These are phyloP conservation scores for Coriaria nepalensis DNA, from an alignment of 306 rosid species.

Conservation along the genomic window DNA sequence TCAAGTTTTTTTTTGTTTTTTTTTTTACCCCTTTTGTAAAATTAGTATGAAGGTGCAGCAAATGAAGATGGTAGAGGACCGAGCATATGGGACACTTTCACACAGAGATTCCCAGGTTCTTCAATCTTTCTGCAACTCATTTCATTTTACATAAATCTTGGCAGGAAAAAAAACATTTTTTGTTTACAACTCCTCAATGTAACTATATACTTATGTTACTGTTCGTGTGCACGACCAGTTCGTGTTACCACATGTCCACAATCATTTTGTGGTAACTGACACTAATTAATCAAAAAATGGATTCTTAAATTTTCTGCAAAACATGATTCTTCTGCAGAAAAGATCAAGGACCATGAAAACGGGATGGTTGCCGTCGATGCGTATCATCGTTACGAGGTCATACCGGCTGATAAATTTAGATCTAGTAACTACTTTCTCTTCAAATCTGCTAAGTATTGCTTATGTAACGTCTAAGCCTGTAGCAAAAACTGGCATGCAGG, in stretches of 20 bases:
- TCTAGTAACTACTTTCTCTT: no score
- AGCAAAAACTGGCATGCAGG: slow-evolving; percentile 14
- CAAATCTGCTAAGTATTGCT: no score
- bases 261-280: no score
- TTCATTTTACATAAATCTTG: not conserved
- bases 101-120: slow-evolving; percentile 26
- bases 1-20: not conserved
- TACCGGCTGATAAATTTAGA: no score
- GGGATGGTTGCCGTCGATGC: slow-evolving; percentile 42
- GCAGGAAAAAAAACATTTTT: not conserved
- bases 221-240: not conserved
- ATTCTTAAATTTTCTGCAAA: no score
- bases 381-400: slow-evolving; percentile 55
- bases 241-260: no score
- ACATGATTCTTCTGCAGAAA: slow-evolving; percentile 14
- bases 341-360: slow-evolving; percentile 35
- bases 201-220: not conserved
- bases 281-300: no score
- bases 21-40: not conserved
- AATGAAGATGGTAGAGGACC: slow-evolving; percentile 29
- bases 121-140: not conserved
- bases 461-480: no score
- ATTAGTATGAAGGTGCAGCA: slow-evolving; percentile 44
- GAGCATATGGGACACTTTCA: slow-evolving; percentile 49
- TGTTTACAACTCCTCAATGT: no score